Evolutionary conservation across 164 flowering plant species (phyloP), one percentile per base, ranked within the genome.

Genomic region (Pachysandra terminalis): DNA sequence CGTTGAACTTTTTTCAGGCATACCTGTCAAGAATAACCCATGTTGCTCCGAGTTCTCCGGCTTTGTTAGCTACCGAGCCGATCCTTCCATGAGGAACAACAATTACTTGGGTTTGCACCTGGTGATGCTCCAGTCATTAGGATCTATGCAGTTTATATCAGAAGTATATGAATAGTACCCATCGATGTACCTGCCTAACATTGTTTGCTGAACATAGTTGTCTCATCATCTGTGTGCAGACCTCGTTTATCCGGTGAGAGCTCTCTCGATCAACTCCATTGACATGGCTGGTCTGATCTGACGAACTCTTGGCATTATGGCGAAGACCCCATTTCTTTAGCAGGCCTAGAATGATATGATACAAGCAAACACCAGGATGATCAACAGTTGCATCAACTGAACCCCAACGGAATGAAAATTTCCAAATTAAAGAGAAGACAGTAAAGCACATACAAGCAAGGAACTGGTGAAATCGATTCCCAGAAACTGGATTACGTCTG

Each of bases 21-120:
- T 71, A 78, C 84, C 78, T 65, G 53, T 81, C 81, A 40, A 78
- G 78, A 72, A 81, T 62, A 41, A 81, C 66, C 81, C 84, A 81
- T 56, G 76, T 65, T 56, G 84, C 84, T 73, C 72, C 66, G 19
- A 78, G 72, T 56, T 78, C 80, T 49, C 19, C 16, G 12, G 78
- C 81, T 68, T 71, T 51, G 22, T 59, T 25, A 6, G 84, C 81
- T 58, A 75, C 74, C 1, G 74, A 60, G 14, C 79, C 77, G 48
- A 63, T 49, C 54, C 49, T 24, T 14, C 71, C 72, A 67, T 75
- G 63, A 0, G 64, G 65, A 13, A 77, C 61, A 56, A 77, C 68
- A 32, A 53, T 57, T 28, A 75, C 81, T 69, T 67, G 71, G 16
- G 77, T 73, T 56, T 70, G 64, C 37, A 80, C 81, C 83, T 80